Evolutionary conservation across 2,329 filamentous ascomycete species (phyloP), one percentile per base, ranked within the genome.

Genomic region (Alternaria ventricosa): DNA sequence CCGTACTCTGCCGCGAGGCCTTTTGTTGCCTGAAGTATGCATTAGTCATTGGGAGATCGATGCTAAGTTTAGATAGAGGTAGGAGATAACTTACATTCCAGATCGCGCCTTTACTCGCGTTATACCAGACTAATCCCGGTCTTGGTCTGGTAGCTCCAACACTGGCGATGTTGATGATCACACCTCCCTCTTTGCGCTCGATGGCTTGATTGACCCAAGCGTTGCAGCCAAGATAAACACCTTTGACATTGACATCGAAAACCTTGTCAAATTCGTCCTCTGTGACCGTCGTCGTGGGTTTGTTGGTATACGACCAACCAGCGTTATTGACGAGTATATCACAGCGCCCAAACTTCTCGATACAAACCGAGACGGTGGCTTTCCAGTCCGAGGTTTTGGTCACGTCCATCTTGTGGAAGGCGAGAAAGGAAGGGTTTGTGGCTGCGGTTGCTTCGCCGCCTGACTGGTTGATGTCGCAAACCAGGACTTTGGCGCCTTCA

Each of bases 1-100:
- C 89, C 92, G 70, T 91, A 94, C 77, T 94, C 91, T 1, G 90
- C 88, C 1, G 91, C 92, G 68, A 94, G 84, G 11, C 86, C 86
- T 79, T 88, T 89, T 3, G 87, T 89, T 10, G 87, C 88, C 71
- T 75, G 44, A 18, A 28, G 20, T 5, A 2, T 18, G 27, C 46
- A 13, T 61, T 66, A 77, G 67, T 74, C 78, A 45, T 25, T 10
- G 33, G 6, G 7, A 27, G 5, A 2, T n/a, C 18, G 15, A 11
- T 28, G 36, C 2, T 7, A 9, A 13, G 18, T 22, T 10, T 41
- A 30, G 41, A 6, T 2, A 50, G 57, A 33, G 20, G 10, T 9
- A 33, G 20, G 15, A 50, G 44, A 61, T 4, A 1, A 67, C 65
- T 18, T 43, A 87, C 87, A 53, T 86, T 90, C 69, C 86, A 85